phyloP scores from a whole-genome alignment of 2,329 filamentous ascomycete genomes.

The Cladophialophora carrionii region DNA sequence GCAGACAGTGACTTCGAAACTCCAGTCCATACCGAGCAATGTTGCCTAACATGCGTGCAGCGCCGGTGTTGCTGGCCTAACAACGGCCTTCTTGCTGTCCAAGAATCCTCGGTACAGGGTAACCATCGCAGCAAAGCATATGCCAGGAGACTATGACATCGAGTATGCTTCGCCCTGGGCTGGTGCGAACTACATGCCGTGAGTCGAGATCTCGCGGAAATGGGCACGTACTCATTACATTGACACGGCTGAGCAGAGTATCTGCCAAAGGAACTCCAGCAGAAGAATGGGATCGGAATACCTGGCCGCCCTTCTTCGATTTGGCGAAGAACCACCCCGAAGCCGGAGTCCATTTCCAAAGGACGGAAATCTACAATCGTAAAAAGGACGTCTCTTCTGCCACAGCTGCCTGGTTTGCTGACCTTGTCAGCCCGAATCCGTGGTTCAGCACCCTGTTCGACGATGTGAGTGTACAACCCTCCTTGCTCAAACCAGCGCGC shows the following conservation, averaged over 20 bases:
- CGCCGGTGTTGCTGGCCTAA: constrained; percentile 56
- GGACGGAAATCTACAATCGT: constrained; percentile 61
- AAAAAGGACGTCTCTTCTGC: constrained; percentile 63
- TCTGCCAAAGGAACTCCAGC: constrained; percentile 41
- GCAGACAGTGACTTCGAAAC: constrained; percentile 29
- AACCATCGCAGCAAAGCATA: constrained; percentile 75
- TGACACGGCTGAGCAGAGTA: constrained; percentile 37
- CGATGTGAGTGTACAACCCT: constrained; percentile 55
- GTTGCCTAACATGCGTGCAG: constrained; percentile 12
- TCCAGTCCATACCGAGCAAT: not conserved
- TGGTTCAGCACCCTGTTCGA: constrained; percentile 75
- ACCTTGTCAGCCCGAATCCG: constrained; percentile 67
- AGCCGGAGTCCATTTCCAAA: constrained; percentile 75
- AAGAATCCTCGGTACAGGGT: constrained; percentile 57
- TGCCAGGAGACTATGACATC: constrained; percentile 77
- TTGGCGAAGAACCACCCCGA: constrained; percentile 67
- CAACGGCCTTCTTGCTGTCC: constrained; percentile 61
- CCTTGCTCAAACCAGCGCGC: not conserved
- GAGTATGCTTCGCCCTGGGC: constrained; percentile 85
- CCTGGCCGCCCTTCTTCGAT: constrained; percentile 62
- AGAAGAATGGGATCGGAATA: constrained; percentile 60
- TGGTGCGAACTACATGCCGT: constrained; percentile 74
- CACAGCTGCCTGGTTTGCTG: constrained; percentile 65
- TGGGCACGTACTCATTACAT: not conserved
- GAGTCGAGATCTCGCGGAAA: constrained; percentile 41